Conservation (phyloP, 306 rosid genomes). For the Crataegus laevigata region DNA sequence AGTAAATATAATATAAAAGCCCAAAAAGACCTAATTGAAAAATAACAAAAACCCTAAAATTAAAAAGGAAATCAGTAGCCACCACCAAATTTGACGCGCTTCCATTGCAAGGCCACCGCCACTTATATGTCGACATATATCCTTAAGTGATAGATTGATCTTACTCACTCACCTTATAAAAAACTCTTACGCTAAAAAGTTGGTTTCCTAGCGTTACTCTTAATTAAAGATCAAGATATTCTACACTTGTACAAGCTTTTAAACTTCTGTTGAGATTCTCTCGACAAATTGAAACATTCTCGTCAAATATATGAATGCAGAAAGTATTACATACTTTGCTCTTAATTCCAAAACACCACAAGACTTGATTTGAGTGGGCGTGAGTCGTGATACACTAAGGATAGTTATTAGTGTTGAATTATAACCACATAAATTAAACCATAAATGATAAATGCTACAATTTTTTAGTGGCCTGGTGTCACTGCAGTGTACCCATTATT, state of each 20-base stretch:
- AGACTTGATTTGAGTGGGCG: not conserved
- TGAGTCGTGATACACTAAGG: not conserved
- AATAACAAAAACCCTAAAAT: too few relatives aligned
- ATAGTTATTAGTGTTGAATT: not conserved
- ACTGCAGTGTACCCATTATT: not conserved
- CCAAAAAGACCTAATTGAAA: too few relatives aligned
- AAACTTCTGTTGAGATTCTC: not conserved
- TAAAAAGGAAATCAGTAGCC: not conserved
- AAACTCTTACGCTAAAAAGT: too few relatives aligned
- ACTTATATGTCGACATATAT: too few relatives aligned
- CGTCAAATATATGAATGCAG: not conserved
- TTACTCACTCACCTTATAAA: too few relatives aligned
- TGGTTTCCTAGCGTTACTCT: too few relatives aligned
- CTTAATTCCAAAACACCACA: not conserved
- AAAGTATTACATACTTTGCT: not conserved
- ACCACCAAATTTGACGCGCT: too few relatives aligned
- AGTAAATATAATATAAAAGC: too few relatives aligned
- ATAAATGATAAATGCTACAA: not conserved
- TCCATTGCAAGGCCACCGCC: not conserved
- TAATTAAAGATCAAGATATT: not conserved
- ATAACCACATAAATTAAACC: not conserved
- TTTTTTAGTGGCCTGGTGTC: not conserved
- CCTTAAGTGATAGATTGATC: too few relatives aligned
- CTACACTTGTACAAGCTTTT: not conserved
- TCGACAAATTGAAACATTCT: not conserved